Evolutionary conservation across 495 filamentous ascomycete genomes (phyloP).

Genomic region (Chlorociboria aeruginascens): DNA sequence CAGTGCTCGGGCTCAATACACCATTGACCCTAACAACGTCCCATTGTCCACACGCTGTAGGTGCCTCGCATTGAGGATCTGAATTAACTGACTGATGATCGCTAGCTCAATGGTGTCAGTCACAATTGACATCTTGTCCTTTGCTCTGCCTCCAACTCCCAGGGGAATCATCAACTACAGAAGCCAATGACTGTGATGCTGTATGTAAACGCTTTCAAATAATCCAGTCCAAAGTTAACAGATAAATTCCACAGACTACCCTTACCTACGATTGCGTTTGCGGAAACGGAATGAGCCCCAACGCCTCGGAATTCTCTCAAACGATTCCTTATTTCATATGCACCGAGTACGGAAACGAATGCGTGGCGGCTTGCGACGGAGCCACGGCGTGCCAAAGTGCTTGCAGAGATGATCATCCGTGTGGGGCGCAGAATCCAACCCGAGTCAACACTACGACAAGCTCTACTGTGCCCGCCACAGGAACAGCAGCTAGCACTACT

Average conservation of each 20-base stretch:
- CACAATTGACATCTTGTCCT: constrained; percentile 57
- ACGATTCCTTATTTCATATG: constrained; percentile 83
- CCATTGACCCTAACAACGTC: constrained; percentile 51
- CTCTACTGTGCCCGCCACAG: constrained; percentile 24
- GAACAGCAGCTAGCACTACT: constrained; percentile 20
- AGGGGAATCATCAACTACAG: constrained; percentile 35
- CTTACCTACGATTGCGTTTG: constrained; percentile 68
- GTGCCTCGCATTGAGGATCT: background rate
- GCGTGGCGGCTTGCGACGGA: constrained; percentile 46
- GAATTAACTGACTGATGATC: background rate
- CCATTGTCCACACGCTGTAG: constrained; percentile 35
- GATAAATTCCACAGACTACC: constrained; percentile 35
- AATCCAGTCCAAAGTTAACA: constrained; percentile 10
- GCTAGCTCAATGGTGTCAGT: constrained; percentile 45
- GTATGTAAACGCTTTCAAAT: constrained; percentile 34
- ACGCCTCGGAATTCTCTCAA: constrained; percentile 69
- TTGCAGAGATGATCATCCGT: constrained; percentile 65
- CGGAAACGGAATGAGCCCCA: constrained; percentile 57
- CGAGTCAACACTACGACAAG: constrained; percentile 47
- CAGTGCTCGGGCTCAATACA: constrained; percentile 23
- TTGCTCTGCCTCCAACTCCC: constrained; percentile 64
- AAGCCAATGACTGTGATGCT: constrained; percentile 55
- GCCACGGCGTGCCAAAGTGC: constrained; percentile 46
- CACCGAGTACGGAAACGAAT: constrained; percentile 58
- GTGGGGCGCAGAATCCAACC: constrained; percentile 63